phyloP scores from a whole-genome alignment of 1,284 basidiomycete species.

The Anthracocystis panici-leucophaei region DNA sequence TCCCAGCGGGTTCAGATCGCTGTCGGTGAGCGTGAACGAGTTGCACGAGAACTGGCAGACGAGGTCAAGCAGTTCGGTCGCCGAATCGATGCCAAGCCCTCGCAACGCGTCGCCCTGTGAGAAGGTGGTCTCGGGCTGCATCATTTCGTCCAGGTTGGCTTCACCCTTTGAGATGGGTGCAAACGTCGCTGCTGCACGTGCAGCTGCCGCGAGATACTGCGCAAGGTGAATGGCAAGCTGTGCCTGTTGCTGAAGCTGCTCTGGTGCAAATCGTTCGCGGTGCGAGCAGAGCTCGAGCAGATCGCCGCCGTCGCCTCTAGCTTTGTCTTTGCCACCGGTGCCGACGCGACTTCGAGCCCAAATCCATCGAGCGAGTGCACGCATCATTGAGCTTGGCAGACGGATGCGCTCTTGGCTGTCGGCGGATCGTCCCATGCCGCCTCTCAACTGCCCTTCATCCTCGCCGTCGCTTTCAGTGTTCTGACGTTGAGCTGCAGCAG shows the following conservation, averaged over 20 bases:
- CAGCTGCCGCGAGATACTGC: constrained; percentile 37
- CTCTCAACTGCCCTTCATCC: constrained; percentile 1
- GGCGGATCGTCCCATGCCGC: neutral
- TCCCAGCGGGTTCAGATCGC: constrained; percentile 77
- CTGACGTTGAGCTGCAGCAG: constrained; percentile 18
- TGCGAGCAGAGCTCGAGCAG: constrained; percentile 43
- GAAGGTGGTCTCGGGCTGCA: constrained; percentile 34
- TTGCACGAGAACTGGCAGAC: constrained; percentile 83
- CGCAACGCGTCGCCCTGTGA: constrained; percentile 41
- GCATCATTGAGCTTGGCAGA: constrained; percentile 42
- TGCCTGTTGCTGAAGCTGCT: constrained; percentile 36
- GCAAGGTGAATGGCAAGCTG: constrained; percentile 39
- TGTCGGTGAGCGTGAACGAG: constrained; percentile 81
- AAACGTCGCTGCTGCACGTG: constrained; percentile 25
- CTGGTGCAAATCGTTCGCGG: constrained; percentile 36
- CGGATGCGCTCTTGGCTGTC: constrained; percentile 15
- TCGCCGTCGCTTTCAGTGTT: constrained; percentile 18
- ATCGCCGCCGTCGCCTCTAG: constrained; percentile 24
- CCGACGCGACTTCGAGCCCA: constrained; percentile 42
- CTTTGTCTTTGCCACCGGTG: constrained; percentile 31
- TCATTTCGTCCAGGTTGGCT: constrained; percentile 32
- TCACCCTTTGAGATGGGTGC: constrained; percentile 29
- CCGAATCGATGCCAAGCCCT: constrained; percentile 42
- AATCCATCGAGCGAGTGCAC: constrained; percentile 45
- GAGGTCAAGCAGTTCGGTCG: constrained; percentile 41